Evolutionary conservation across 345 rosid species (phyloP), one percentile per base, ranked within the genome.

Genomic region (Angophora floribunda): DNA sequence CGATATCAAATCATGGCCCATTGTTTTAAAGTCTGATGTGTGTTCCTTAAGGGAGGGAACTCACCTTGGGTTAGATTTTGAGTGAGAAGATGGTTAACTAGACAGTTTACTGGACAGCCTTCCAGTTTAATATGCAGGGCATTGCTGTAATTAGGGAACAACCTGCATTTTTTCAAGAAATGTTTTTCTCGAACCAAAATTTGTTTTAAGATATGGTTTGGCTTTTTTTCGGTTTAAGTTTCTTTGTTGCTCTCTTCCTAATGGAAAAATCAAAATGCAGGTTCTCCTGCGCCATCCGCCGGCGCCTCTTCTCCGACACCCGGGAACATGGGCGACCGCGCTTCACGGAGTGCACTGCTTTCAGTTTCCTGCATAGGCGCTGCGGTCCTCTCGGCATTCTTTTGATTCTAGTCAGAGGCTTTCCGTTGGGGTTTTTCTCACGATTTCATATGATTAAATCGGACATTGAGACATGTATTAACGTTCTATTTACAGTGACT

Each of bases 291-390:
- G 11, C 86, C 57, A 22, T 86, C 89, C 12, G 21, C 28, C 21
- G 63, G 61, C 26, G 47, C 88, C 44, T 79, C 87, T 75, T 87
- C 92, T 57, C 79, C 91, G 13, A 13, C 15, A 3, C 82, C 82
- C 8, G 82, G 82, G 82, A 75, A 41, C 28, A 75, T 14, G 5
- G 82, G 82, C 14, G 13, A 19, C 49, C 28, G 79, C 32, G 90
- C 90, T 87, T 52, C 90, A 79, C 47, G 70, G 84, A 67, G 30
- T 17, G 36, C 57, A 36, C 63, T 61, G 53, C 49, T 75, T 75
- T 87, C 88, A 45, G 84, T 55, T 32, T 51, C 85, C 21, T 89
- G 86, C 28, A n/a, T 90, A 5, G 87, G 90, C 82, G 79, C 86
- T 41, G 90, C 88, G 7, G 36, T 87, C 51, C 53, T 89, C 51